A percentile compares a stretch with the other conserved stretches of the same genome.
Conservation (phyloP, 352 stramenopile species). For the Elongisporangium prolatum region DNA sequence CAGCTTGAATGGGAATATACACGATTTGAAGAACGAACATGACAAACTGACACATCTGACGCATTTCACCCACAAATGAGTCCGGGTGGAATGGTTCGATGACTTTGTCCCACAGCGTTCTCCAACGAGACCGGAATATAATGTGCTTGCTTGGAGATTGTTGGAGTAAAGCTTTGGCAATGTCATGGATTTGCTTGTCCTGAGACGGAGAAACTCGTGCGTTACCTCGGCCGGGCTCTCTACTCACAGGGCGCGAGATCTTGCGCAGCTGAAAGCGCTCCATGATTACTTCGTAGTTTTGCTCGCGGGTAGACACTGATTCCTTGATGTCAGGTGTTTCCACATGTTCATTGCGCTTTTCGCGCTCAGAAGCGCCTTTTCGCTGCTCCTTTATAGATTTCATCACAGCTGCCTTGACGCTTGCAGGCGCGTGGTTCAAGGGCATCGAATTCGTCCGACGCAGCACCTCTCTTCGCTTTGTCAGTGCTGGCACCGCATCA, state of each 20-base stretch:
- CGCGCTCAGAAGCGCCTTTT: neutral
- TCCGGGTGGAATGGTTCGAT: neutral
- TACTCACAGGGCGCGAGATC: neutral
- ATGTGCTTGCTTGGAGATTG: neutral
- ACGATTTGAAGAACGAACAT: neutral
- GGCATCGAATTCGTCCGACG: neutral
- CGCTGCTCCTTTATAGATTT: neutral
- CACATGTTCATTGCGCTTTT: neutral
- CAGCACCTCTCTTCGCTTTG: neutral
- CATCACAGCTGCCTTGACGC: neutral
- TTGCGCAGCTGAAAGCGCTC: conserved; percentile 12
- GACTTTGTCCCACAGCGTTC: neutral
- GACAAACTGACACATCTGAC: neutral
- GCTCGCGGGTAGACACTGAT: neutral
- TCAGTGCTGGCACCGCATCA: neutral
- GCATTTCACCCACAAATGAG: neutral
- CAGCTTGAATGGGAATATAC: neutral
- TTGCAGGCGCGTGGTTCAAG: neutral
- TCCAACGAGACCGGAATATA: conserved; percentile 3
- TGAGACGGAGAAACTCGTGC: neutral
- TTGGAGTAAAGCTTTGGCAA: conserved; percentile 7
- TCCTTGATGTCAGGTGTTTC: neutral
- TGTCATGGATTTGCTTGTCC: conserved; percentile 1
- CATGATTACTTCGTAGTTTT: conserved; percentile 10
- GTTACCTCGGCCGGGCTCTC: neutral